Base-by-base conservation (phyloP, 306 rosid genomes). In the Hippophae rhamnoides region DNA sequence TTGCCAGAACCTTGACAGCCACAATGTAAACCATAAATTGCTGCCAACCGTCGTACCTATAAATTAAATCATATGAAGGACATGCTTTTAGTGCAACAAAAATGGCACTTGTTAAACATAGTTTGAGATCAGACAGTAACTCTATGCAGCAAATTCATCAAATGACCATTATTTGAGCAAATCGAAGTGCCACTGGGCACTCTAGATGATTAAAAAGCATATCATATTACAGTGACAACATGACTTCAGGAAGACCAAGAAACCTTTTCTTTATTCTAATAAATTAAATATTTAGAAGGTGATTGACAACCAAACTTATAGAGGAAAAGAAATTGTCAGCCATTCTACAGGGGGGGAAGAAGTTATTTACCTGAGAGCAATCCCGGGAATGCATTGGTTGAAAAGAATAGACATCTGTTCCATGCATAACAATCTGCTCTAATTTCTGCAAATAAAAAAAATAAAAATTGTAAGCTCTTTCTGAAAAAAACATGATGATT, bases 351-450 rank as follows among this genome's bases (percentile, higher is more conserved):
- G 23, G 23, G 27, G 13, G 54, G 51, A 25, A 63, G 46, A 55
- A 31, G 0, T 27, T 49, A n/a, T 45, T 18, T 71, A 92, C 98
- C 96, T 83, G 98, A 54, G 86, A 63, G 74, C 98, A 92, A 75
- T 85, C 98, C 53, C 83, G 81, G 61, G 86, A 69, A 73, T 87
- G 95, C 93, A 85, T 87, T 62, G 96, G 95, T 68, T 79, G 86
- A 76, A 92, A 87, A 70, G 89, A 78, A 76, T 76, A 85, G 53
- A 83, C 79, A 67, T 92, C 95, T 56, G 72, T 81, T 71, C 74
- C 73, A 67, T 72, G 74, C 82, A 63, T 70, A 60, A 87, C 95
- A 68, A 92, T 75, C 69, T 73, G 83, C 65, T 92, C 86, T 67
- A 92, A 57, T 87, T 79, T 85, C 98, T 92, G 72, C 69, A 73